A percentile compares a stretch with the other conserved stretches of the same genome.
Evolutionary conservation across 176 grass and related monocot species (phyloP).

Genomic region (Juncus effusus): DNA sequence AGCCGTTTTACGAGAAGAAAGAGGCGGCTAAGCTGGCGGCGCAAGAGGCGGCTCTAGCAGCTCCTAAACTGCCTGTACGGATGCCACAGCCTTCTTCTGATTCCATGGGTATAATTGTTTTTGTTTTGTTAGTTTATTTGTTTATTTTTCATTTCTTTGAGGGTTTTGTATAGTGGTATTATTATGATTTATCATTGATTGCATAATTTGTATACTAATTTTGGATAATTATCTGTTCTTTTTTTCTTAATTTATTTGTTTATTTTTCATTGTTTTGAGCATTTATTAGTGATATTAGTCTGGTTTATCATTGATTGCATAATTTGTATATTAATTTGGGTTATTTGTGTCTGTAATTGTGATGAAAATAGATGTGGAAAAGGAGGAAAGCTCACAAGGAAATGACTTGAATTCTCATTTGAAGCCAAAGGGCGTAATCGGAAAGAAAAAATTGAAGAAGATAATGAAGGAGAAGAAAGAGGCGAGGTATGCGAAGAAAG

Average conservation of each 20-base stretch:
- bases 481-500: conserved; percentile 49
- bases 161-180: background rate
- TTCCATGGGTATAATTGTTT: conserved; percentile 10
- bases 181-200: background rate
- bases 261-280: too few relatives aligned
- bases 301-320: too few relatives aligned
- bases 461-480: conserved; percentile 75
- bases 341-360: background rate
- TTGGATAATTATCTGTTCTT: background rate
- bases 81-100: conserved; percentile 33
- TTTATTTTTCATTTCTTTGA: background rate
- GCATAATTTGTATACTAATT: background rate
- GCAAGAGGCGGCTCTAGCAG: conserved; percentile 76
- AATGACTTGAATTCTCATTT: conserved; percentile 35
- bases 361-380: conserved; percentile 32
- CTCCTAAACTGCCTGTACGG: conserved; percentile 53
- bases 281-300: too few relatives aligned
- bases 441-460: conserved; percentile 80
- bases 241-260: background rate
- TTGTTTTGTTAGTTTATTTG: background rate
- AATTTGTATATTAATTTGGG: too few relatives aligned
- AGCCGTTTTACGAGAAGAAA: conserved; percentile 98
- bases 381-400: conserved; percentile 37
- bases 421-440: conserved; percentile 65
- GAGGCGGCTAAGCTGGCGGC: conserved; percentile 77